Conservation (phyloP, 108 stramenopile species). For the Nannochloropsis gaditana region DNA sequence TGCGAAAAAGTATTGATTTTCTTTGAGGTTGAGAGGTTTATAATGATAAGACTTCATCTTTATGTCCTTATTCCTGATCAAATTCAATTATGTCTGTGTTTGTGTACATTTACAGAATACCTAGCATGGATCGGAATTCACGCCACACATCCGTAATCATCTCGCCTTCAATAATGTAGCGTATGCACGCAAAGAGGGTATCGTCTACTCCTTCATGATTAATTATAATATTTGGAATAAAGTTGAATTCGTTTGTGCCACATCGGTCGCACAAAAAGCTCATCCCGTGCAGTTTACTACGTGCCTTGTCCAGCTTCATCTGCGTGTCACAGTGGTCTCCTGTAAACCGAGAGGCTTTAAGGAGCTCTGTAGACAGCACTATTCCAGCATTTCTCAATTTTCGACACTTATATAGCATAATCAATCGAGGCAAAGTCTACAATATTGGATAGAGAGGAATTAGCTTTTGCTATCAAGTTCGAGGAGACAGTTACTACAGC, state of each 20-base stretch:
- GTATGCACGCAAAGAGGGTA: neutral
- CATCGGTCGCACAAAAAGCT: constrained; percentile 12
- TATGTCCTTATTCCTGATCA: no score
- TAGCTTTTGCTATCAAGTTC: no score
- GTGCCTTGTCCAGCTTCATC: neutral
- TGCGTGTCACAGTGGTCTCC: neutral
- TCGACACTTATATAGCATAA: neutral
- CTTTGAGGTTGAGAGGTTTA: no score
- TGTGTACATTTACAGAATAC: no score
- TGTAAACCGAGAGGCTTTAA: neutral
- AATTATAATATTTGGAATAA: neutral
- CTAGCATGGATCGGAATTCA: neutral
- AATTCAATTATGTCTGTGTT: no score
- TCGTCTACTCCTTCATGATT: neutral
- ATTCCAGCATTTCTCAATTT: neutral
- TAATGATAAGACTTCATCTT: no score
- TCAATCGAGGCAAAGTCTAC: neutral
- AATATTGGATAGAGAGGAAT: neutral
- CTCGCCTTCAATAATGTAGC: neutral
- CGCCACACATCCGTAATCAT: neutral
- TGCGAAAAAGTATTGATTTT: no score
- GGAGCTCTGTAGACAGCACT: neutral
- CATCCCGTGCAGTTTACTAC: neutral
- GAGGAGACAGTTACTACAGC: no score
- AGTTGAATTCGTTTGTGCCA: neutral